Evolutionary conservation across 164 flowering plant genomes (phyloP).

Genomic region (Vitis labrusca): DNA sequence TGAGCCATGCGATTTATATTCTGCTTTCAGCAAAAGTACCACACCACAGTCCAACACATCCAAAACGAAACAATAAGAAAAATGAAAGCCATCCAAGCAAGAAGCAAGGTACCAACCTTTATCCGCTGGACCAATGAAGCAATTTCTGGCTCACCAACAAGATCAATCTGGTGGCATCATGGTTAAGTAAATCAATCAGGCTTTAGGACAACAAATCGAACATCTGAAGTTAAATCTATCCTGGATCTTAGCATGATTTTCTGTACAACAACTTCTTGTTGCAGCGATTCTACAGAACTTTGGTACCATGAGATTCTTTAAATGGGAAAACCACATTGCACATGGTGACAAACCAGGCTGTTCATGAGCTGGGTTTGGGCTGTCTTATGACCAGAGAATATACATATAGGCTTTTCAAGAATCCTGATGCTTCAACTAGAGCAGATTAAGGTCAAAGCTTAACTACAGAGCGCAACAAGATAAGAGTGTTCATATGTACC

Average conservation of each 20-base stretch:
- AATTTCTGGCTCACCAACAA: slow-evolving; percentile 74
- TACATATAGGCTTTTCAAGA: background rate
- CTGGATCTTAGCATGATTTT: background rate
- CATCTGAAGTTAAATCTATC: background rate
- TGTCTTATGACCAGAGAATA: too few relatives aligned
- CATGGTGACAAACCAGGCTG: too few relatives aligned
- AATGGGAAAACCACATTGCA: background rate
- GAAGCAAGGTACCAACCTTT: slow-evolving; percentile 52
- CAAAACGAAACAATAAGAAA: background rate
- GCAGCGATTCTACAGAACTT: background rate
- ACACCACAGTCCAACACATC: background rate
- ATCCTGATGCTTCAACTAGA: background rate
- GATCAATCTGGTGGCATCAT: slow-evolving; percentile 63
- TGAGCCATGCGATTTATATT: slow-evolving; percentile 78
- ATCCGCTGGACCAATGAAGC: slow-evolving; percentile 70
- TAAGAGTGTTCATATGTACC: slow-evolving; percentile 36
- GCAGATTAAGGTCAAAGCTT: background rate
- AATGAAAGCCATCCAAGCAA: background rate
- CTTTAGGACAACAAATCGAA: background rate
- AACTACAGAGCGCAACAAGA: background rate
- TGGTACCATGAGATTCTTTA: background rate
- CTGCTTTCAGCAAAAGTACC: slow-evolving; percentile 33
- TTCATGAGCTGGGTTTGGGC: too few relatives aligned
- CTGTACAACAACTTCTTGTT: too few relatives aligned
- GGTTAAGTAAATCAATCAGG: slow-evolving; percentile 15